These are phyloP conservation scores for Anacardium occidentale DNA, from an alignment of 345 rosid genomes.

Conservation along the genomic window DNA sequence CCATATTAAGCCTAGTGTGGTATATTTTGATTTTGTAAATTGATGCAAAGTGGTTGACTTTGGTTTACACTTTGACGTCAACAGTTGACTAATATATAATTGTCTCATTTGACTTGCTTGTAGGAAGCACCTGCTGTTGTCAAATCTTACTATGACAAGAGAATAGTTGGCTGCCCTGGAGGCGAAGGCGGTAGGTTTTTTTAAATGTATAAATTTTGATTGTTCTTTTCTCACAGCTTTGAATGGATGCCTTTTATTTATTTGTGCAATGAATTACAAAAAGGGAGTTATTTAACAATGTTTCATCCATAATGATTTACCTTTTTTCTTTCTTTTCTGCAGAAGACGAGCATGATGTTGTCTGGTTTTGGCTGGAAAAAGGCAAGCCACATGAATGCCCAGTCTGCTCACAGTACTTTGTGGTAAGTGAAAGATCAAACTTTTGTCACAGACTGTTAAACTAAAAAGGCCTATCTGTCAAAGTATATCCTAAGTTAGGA, in stretches of 20 bases:
- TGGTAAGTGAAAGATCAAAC: conserved; percentile 48
- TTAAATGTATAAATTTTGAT: not conserved
- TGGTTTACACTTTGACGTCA: not conserved
- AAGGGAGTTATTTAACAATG: not conserved
- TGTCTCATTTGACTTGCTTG: conserved; percentile 10
- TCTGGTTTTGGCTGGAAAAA: conserved; percentile 97
- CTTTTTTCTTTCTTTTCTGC: conserved; percentile 16
- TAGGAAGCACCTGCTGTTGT: conserved; percentile 78
- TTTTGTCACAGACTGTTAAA: conserved; percentile 1
- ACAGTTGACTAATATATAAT: not conserved
- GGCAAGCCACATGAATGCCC: conserved; percentile 83
- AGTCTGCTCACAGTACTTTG: conserved; percentile 81
- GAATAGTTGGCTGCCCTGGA: conserved; percentile 89
- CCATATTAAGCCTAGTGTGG: not conserved
- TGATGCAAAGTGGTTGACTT: conserved; percentile 7
- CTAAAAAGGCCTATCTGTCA: not conserved
- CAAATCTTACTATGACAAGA: conserved; percentile 68
- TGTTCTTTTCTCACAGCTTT: not conserved
- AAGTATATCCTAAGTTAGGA: not conserved
- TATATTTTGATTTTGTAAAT: not conserved
- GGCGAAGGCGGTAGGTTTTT: conserved; percentile 69
- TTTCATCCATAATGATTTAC: not conserved
- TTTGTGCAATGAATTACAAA: not conserved
- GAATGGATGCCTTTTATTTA: not conserved
- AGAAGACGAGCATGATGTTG: conserved; percentile 97